Conservation (phyloP, 768 basidiomycete species). For the Fistulinella prunicolor region DNA sequence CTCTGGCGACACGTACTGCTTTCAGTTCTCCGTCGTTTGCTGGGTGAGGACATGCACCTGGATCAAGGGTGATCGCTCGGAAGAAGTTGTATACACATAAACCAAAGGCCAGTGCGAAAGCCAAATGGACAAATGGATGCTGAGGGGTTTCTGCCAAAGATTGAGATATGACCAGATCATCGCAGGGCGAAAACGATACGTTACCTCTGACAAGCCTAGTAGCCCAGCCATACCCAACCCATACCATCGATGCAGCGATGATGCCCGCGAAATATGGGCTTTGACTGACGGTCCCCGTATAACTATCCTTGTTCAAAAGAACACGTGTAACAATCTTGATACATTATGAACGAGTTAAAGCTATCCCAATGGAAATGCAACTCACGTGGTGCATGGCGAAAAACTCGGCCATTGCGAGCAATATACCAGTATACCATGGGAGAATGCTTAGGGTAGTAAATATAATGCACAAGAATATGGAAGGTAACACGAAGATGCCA, state of each 20-base stretch:
- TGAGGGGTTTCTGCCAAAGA: slow-evolving; percentile 63
- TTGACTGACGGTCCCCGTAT: slow-evolving; percentile 78
- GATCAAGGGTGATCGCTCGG: slow-evolving; percentile 83
- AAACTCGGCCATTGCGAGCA: slow-evolving; percentile 82
- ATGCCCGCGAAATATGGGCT: slow-evolving; percentile 95
- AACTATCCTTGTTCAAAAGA: slow-evolving; percentile 74
- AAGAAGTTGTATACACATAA: slow-evolving; percentile 89
- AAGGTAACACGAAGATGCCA: slow-evolving; percentile 75
- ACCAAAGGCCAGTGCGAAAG: slow-evolving; percentile 66
- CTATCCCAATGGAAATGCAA: slow-evolving; percentile 8
- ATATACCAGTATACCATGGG: slow-evolving; percentile 86
- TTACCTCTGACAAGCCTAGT: slow-evolving; percentile 71
- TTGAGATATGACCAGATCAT: neutral
- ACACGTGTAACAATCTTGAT: slow-evolving; percentile 78
- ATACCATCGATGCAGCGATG: slow-evolving; percentile 79
- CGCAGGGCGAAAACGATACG: slow-evolving; percentile 23
- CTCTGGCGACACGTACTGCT: slow-evolving; percentile 51
- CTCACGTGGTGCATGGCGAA: slow-evolving; percentile 92
- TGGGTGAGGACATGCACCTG: slow-evolving; percentile 83
- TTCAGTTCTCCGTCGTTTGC: slow-evolving; percentile 82
- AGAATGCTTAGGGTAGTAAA: slow-evolving; percentile 80
- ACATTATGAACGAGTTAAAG: slow-evolving; percentile 9
- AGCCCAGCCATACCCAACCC: slow-evolving; percentile 84
- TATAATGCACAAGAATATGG: slow-evolving; percentile 75
- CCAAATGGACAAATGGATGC: slow-evolving; percentile 71